A percentile compares a stretch with the other conserved stretches of the same genome.
Conservation (phyloP, 1,139 yeast species). For the Saccharomyces pastorianus region DNA sequence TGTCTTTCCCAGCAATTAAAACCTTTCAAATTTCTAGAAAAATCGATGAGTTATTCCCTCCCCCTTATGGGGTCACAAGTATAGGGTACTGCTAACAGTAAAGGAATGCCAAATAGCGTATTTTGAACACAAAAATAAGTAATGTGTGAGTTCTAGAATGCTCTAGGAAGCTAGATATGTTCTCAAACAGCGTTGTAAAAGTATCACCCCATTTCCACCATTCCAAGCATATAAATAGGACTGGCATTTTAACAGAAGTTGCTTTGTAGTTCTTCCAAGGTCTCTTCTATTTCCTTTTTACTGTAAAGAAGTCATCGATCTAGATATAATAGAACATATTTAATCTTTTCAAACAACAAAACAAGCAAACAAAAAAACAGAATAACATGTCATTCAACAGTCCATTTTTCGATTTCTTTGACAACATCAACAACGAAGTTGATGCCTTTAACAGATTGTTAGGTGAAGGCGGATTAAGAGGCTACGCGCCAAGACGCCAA, state of each 20-base stretch:
- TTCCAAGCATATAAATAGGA: neutral
- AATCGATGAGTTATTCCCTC: neutral
- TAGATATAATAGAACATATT: neutral
- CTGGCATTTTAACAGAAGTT: neutral
- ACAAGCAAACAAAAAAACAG: conserved; percentile 3
- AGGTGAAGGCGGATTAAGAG: conserved; percentile 18
- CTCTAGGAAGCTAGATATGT: neutral
- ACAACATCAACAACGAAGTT: conserved; percentile 36
- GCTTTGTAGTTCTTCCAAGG: neutral
- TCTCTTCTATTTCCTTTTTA: neutral
- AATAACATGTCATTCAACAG: conserved; percentile 32
- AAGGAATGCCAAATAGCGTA: neutral
- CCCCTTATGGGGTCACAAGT: neutral
- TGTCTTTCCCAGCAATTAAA: neutral
- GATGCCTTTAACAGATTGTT: conserved; percentile 32
- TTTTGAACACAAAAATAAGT: neutral
- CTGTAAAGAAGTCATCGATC: neutral
- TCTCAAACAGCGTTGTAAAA: neutral
- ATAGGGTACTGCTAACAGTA: neutral
- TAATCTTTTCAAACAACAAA: neutral
- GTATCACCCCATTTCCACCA: no score
- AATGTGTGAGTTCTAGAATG: neutral
- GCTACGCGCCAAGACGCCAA: conserved; percentile 12
- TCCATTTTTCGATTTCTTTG: conserved; percentile 38
- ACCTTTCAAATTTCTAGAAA: neutral